phyloP scores from a whole-genome alignment of 768 basidiomycete genomes.

The Phanerochaete carnosa region DNA sequence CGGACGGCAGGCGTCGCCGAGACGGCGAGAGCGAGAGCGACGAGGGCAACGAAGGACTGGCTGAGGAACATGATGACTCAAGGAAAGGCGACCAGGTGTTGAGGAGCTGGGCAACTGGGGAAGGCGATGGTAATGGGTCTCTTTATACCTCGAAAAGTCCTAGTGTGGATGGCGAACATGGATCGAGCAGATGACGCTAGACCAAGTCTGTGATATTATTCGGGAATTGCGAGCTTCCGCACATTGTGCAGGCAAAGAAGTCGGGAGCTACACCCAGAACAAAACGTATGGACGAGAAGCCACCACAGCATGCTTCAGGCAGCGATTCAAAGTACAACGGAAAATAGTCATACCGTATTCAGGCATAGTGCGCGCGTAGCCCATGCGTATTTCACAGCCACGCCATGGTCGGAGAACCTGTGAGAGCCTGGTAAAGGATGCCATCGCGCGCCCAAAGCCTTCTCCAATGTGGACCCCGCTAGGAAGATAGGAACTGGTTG shows the following conservation, averaged over 20 bases:
- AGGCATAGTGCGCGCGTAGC: not conserved
- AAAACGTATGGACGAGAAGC: not conserved
- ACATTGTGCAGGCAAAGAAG: not conserved
- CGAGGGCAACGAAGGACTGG: conserved; percentile 21
- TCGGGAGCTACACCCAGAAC: not conserved
- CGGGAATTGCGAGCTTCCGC: not conserved
- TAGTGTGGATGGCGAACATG: not conserved
- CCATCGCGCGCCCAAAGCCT: not conserved
- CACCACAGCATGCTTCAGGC: not conserved
- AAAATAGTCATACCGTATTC: not conserved
- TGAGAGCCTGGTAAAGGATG: not conserved
- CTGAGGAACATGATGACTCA: conserved; percentile 17
- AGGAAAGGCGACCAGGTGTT: not conserved
- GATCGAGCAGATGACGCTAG: not conserved
- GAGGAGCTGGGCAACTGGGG: conserved; percentile 2
- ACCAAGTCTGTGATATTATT: not conserved
- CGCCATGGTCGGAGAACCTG: not conserved
- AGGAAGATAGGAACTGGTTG: not conserved
- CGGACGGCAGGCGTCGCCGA: conserved; percentile 23
- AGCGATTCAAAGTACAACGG: not conserved
- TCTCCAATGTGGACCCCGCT: not conserved
- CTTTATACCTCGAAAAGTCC: not conserved
- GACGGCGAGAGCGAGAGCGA: conserved; percentile 21
- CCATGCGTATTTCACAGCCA: not conserved
- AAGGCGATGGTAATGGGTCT: not conserved